These are phyloP conservation scores for Magnaporthiopsis poae DNA, from an alignment of 2,329 filamentous ascomycete genomes.

Conservation along the genomic window DNA sequence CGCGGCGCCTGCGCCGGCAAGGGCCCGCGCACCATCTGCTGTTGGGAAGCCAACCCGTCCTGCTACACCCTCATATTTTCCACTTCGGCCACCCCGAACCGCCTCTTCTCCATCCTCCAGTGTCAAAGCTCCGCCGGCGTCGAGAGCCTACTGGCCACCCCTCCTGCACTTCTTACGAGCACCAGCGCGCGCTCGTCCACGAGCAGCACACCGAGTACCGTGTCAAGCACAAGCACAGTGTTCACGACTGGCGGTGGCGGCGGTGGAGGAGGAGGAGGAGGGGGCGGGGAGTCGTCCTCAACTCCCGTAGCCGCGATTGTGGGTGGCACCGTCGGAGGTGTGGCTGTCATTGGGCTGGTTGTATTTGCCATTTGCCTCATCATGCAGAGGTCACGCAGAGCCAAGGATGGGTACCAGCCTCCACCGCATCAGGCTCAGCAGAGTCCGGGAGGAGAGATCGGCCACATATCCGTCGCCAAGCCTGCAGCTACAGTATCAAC, in stretches of 20 bases:
- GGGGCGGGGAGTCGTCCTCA: not conserved
- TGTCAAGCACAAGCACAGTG: not conserved
- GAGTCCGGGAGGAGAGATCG: not conserved
- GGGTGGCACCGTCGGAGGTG: conserved; percentile 1
- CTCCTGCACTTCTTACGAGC: not conserved
- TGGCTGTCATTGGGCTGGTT: not conserved
- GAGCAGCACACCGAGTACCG: not conserved
- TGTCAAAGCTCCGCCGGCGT: conserved; percentile 3
- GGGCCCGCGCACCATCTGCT: conserved; percentile 2
- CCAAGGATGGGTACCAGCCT: not conserved
- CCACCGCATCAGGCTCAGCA: not conserved
- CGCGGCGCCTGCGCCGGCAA: not conserved
- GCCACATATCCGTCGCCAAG: not conserved
- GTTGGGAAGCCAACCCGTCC: conserved; percentile 5
- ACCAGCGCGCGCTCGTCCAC: not conserved
- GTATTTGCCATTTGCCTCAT: not conserved
- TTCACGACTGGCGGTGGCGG: not conserved
- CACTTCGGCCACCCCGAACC: conserved; percentile 10
- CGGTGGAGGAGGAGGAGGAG: not conserved
- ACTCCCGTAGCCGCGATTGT: not conserved
- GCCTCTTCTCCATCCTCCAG: conserved; percentile 11
- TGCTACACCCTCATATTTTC: conserved; percentile 11
- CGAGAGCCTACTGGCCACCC: conserved; percentile 4
- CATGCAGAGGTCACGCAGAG: not conserved
- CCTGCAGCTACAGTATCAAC: not conserved